phyloP scores from a whole-genome alignment of 768 basidiomycete genomes.

The Tulasnella sp. region DNA sequence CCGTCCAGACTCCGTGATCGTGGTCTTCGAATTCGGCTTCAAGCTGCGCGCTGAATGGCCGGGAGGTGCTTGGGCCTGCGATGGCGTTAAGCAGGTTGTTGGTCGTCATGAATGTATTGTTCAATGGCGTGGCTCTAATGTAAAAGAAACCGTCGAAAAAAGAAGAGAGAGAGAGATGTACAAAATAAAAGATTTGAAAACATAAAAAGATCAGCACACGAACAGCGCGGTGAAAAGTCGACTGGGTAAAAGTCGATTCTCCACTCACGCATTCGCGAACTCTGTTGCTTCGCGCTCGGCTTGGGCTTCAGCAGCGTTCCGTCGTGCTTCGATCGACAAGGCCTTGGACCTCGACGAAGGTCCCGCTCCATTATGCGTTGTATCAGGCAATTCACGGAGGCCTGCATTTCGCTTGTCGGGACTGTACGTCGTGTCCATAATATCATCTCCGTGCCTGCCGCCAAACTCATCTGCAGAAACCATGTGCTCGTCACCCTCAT shows the following conservation, averaged over 20 bases:
- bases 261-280: constrained; percentile 34
- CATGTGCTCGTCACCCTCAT: constrained; percentile 31
- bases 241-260: background rate
- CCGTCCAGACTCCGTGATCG: constrained; percentile 27
- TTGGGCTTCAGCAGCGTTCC: constrained; percentile 14
- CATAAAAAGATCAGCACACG: background rate
- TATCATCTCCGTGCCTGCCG: constrained; percentile 19
- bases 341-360: constrained; percentile 21
- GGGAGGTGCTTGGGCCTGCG: constrained; percentile 14
- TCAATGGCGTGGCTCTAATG: constrained; percentile 31
- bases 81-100: constrained; percentile 17
- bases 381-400: background rate
- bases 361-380: constrained; percentile 16
- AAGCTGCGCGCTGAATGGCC: background rate
- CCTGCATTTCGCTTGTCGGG: constrained; percentile 15
- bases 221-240: constrained; percentile 3
- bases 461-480: constrained; percentile 30
- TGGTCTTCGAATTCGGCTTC: constrained; percentile 20
- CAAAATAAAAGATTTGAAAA: background rate
- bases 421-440: constrained; percentile 17
- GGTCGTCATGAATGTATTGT: constrained; percentile 34
- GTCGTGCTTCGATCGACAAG: constrained; percentile 26
- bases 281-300: constrained; percentile 29
- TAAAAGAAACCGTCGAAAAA: background rate
- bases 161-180: background rate